Percentiles rank a stretch among this genome's conserved stretches.
phyloP scores from a whole-genome alignment of 345 rosid genomes.

The Eucalyptus polyanthemos region DNA sequence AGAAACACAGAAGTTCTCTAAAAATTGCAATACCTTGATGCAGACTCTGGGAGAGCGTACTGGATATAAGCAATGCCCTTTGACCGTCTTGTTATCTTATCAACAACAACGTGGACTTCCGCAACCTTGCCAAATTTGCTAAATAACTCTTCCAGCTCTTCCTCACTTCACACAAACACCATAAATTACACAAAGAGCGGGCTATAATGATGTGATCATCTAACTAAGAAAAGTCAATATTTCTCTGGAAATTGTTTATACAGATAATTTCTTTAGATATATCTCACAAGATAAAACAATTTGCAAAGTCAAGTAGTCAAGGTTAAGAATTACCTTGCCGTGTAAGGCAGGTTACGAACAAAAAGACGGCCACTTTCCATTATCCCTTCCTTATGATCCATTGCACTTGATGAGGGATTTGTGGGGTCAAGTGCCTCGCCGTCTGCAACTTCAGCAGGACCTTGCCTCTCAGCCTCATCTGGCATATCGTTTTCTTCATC shows the following conservation, averaged over 20 bases:
- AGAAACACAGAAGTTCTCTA: background rate
- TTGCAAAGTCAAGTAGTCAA: background rate
- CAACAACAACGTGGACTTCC: constrained; percentile 77
- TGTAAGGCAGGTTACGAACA: constrained; percentile 77
- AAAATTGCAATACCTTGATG: constrained; percentile 46
- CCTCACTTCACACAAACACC: constrained; percentile 40
- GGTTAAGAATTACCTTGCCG: constrained; percentile 43
- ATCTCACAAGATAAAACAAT: background rate
- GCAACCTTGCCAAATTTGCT: constrained; percentile 46
- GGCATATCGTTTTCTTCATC: background rate
- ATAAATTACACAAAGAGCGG: background rate
- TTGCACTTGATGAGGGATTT: constrained; percentile 8
- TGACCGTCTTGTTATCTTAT: constrained; percentile 83
- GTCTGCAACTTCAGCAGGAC: constrained; percentile 14
- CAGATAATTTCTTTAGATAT: background rate
- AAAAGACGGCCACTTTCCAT: constrained; percentile 64
- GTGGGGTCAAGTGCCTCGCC: constrained; percentile 21
- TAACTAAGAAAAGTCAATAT: background rate
- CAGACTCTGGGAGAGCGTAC: constrained; percentile 51
- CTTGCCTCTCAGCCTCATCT: constrained; percentile 15
- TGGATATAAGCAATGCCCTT: constrained; percentile 80
- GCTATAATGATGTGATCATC: background rate
- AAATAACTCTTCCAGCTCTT: constrained; percentile 76
- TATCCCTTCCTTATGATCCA: constrained; percentile 26
- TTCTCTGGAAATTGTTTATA: background rate